Evolutionary conservation across 164 flowering plant species (phyloP).

Genomic region (Tetrastigma voinierianum): DNA sequence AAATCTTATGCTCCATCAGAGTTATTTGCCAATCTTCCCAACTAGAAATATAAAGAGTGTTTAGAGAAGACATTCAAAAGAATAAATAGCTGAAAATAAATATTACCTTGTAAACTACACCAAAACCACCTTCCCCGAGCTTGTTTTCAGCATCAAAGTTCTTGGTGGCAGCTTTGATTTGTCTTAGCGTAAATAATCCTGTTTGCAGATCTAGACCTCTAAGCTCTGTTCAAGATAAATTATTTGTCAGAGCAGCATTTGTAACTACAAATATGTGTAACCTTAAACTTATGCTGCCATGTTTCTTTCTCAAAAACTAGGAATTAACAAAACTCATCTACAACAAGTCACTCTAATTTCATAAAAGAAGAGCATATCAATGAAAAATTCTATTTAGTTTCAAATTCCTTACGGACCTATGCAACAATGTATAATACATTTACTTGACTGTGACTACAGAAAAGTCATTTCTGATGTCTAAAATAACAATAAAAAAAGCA

Average conservation of each 20-base stretch:
- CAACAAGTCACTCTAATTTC: neutral
- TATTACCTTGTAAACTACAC: slow-evolving; percentile 45
- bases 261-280: neutral
- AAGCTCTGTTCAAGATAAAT: slow-evolving; percentile 30
- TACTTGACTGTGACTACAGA: neutral
- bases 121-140: slow-evolving; percentile 51
- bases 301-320: neutral
- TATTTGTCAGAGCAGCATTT: slow-evolving; percentile 4
- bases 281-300: neutral
- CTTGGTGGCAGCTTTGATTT: slow-evolving; percentile 43
- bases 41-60: neutral
- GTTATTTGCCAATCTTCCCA: too few relatives aligned
- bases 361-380: neutral
- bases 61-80: neutral
- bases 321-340: neutral
- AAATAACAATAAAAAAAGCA: neutral
- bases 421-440: neutral
- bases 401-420: neutral
- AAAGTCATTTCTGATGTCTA: too few relatives aligned
- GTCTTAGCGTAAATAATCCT: slow-evolving; percentile 37
- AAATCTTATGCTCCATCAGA: too few relatives aligned
- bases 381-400: neutral
- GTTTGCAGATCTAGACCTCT: slow-evolving; percentile 45
- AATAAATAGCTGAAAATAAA: neutral
- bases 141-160: slow-evolving; percentile 42